Evolutionary conservation across 2,329 filamentous ascomycete species (phyloP), one percentile per base, ranked within the genome.

Genomic region (Phaeosphaeria sp.): DNA sequence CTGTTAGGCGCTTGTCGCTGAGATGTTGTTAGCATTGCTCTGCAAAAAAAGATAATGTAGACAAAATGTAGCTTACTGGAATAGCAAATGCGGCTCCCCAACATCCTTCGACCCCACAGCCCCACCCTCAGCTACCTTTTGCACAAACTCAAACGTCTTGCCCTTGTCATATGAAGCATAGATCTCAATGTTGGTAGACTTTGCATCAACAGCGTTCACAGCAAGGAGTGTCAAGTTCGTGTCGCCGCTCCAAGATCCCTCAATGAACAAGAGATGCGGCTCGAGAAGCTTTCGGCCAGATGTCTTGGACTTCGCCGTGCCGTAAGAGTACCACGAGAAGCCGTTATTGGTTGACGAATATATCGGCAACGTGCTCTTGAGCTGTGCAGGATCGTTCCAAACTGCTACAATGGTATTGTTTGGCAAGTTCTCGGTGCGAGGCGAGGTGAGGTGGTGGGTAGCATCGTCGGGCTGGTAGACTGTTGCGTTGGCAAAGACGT

Each of bases 401-500:
- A 59, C 60, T 1, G 64, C 64, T 7, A 68, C 56, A 15, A 68
- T 53, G 9, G 60, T 64, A 18, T 58, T 59, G 44, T 70, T 63
- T n/a, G 64, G 56, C 2, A 68, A 46, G n/a, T 55, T 62, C 20
- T 63, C 59, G 11, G 64, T 68, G 22, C 65, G 65, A 11, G 61
- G 60, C 11, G 52, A 63, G 11, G 49, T 61, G 21, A 66, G 51
- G 40, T 55, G 51, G 3, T 51, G 44, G 0, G 43, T 25, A 1
- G 51, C 43, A 45, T 59, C 53, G 20, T 60, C 59, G 20, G 66
- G 66, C 17, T 67, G 56, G 51, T 66, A 69, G 36, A 69, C 54
- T 20, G 67, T 70, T 2, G 58, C 58, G 43, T 70, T 70, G 9
- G 61, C 56, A 25, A 67, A 70, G 18, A 57, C 51, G 40, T 68